Base-by-base conservation (phyloP, 805 yeast species). In the Starmerella potacharoeniae region DNA sequence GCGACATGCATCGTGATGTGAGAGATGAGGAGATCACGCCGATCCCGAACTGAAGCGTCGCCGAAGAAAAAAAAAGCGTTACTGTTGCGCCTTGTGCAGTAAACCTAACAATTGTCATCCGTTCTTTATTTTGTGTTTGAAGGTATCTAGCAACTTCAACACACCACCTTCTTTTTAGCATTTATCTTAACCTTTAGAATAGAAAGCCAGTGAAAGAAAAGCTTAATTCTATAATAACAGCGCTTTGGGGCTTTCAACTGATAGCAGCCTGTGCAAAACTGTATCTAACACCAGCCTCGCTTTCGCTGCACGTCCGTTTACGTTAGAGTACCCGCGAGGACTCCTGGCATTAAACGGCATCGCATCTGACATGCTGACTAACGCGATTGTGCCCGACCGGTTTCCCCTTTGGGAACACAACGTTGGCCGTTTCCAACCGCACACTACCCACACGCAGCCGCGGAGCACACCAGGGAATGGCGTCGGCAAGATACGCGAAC, bases 1-100 rank as follows among this genome's bases (percentile, higher is more conserved):
- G 40, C n/a, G 49, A 46, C 16, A 4, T 34, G 31, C 49, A 33
- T 5, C 49, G 49, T 17, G 49, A 46, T 13, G 53, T 51, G 2
- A 51, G 48, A 28, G 57, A 54, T 28, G 53, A 46, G 6, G 55
- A 53, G 51, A 49, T 48, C 43, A 55, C 58, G 14, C 56, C 53
- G 16, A 41, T 51, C 28, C 53, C 54, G 54, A 31, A 36, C 43
- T 30, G 31, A 30, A 36, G 16, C 41, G 33, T 8, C 6, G 43
- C 30, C 33, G 16, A 8, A 22, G 22, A 42, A 40, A 42, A 29
- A 29, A 42, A 28, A 22, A 42, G 46, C 34, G 11, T 31, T 37
- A 22, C 30, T 37, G 17, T 14, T 9, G 8, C 16, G 13, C 17
- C 7, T 7, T 37, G 16, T 37, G 22, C 22, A 22, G 22, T 22